Conservation (phyloP, 2,329 filamentous ascomycete genomes). For the Alternaria triticina region DNA sequence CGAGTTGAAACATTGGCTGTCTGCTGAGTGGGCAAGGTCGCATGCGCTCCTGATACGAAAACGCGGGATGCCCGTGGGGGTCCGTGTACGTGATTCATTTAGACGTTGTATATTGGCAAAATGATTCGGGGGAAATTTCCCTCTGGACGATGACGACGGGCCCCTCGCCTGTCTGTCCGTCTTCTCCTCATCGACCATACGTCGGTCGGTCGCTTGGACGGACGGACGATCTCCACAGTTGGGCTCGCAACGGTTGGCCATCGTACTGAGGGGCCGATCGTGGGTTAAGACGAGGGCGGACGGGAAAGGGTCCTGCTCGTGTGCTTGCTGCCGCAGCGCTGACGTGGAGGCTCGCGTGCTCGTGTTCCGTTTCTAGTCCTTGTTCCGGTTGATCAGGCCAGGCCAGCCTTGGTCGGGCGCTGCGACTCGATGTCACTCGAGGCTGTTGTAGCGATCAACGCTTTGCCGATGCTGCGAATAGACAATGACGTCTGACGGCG, state of each 20-base stretch:
- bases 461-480: background rate
- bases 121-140: conserved; percentile 10
- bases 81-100: conserved; percentile 39
- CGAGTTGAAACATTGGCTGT: conserved; percentile 11
- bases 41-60: conserved; percentile 23
- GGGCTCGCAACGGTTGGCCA: conserved; percentile 14
- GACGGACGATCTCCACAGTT: conserved; percentile 23
- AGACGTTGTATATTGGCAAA: conserved; percentile 25
- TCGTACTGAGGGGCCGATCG: conserved; percentile 12
- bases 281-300: conserved; percentile 7
- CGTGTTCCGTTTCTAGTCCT: conserved; percentile 1
- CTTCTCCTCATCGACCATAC: conserved; percentile 2
- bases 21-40: conserved; percentile 7
- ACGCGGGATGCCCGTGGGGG: conserved; percentile 34
- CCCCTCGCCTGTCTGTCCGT: background rate
- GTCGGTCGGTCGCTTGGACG: conserved; percentile 2
- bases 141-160: background rate
- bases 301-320: conserved; percentile 31
- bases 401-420: conserved; percentile 12
- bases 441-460: background rate
- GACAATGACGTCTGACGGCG: background rate
- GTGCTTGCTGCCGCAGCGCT: conserved; percentile 22
- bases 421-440: conserved; percentile 13
- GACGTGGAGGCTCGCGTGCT: conserved; percentile 26
- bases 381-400: background rate